These are phyloP conservation scores for Penicillium cosmopolitanum DNA, from an alignment of 495 filamentous ascomycete genomes.

Conservation along the genomic window DNA sequence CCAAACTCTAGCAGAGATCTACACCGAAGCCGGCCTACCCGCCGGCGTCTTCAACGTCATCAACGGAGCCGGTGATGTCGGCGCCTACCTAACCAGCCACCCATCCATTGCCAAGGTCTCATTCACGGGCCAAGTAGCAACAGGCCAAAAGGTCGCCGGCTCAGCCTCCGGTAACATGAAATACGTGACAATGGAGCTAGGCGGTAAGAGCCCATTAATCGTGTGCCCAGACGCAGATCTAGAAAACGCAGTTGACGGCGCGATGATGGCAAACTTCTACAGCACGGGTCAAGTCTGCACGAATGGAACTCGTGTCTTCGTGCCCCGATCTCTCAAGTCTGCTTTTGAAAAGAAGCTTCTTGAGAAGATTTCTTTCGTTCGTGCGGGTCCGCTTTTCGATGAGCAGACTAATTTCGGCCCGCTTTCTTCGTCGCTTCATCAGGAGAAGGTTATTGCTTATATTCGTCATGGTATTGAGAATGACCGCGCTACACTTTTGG, in stretches of 20 bases:
- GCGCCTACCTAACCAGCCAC: slow-evolving; percentile 68
- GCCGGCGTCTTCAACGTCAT: slow-evolving; percentile 82
- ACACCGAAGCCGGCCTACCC: slow-evolving; percentile 72
- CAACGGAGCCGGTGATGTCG: slow-evolving; percentile 72
- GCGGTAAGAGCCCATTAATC: slow-evolving; percentile 76
- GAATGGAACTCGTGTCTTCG: slow-evolving; percentile 80
- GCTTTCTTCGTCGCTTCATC: slow-evolving; percentile 67
- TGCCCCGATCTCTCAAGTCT: slow-evolving; percentile 62
- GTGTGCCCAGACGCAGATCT: slow-evolving; percentile 72
- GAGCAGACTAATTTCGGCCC: slow-evolving; percentile 76
- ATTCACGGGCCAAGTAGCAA: slow-evolving; percentile 82
- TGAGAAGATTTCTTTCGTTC: slow-evolving; percentile 68
- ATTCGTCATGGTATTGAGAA: slow-evolving; percentile 68
- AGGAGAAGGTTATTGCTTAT: slow-evolving; percentile 70
- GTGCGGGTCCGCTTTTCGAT: slow-evolving; percentile 69
- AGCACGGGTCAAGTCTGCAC: slow-evolving; percentile 84
- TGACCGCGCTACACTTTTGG: slow-evolving; percentile 69
- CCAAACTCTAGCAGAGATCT: slow-evolving; percentile 69
- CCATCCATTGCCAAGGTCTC: slow-evolving; percentile 75
- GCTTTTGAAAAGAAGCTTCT: slow-evolving; percentile 66
- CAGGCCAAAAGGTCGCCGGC: slow-evolving; percentile 73
- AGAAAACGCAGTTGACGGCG: slow-evolving; percentile 75
- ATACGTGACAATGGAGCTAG: slow-evolving; percentile 84
- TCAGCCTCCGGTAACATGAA: slow-evolving; percentile 76
- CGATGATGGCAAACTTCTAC: slow-evolving; percentile 90